Conservation (phyloP, 2,329 filamentous ascomycete genomes). For the Acrocalymma vagum region DNA sequence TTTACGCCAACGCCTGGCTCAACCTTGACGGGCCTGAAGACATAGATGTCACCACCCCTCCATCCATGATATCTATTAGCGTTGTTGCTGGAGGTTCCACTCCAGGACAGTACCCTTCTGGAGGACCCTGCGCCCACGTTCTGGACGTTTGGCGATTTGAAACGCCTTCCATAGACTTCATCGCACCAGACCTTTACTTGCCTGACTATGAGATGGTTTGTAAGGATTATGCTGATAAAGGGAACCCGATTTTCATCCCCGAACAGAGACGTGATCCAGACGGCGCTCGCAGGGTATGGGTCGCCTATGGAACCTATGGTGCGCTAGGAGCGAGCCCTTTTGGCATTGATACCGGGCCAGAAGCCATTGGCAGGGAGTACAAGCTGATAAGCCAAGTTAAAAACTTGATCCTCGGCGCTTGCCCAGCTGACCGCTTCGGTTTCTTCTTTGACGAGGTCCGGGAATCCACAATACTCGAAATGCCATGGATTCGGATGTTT, state of each 20-base stretch:
- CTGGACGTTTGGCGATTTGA: constrained; percentile 57
- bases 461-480: constrained; percentile 35
- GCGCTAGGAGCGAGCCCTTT: constrained; percentile 31
- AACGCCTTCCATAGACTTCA: constrained; percentile 55
- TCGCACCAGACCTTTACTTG: constrained; percentile 61
- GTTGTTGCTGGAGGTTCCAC: constrained; percentile 53
- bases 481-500: constrained; percentile 40
- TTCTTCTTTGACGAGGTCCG: constrained; percentile 55
- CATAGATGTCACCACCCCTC: constrained; percentile 41
- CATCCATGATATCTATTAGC: no score
- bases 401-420: constrained; percentile 50
- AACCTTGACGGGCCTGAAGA: constrained; percentile 42
- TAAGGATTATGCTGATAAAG: constrained; percentile 52
- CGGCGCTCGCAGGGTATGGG: constrained; percentile 34
- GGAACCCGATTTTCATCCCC: constrained; percentile 60
- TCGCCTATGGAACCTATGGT: constrained; percentile 33
- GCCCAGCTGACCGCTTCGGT: constrained; percentile 40
- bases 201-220: constrained; percentile 58
- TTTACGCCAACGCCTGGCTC: constrained; percentile 59
- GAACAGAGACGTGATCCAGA: constrained; percentile 61
- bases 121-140: constrained; percentile 52
- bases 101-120: constrained; percentile 59
- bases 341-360: constrained; percentile 52
- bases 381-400: constrained; percentile 46
- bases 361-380: constrained; percentile 50